Percentiles rank a stretch among this genome's conserved stretches.
Conservation (phyloP, 1,284 basidiomycete genomes). For the Pterulicium gracile region DNA sequence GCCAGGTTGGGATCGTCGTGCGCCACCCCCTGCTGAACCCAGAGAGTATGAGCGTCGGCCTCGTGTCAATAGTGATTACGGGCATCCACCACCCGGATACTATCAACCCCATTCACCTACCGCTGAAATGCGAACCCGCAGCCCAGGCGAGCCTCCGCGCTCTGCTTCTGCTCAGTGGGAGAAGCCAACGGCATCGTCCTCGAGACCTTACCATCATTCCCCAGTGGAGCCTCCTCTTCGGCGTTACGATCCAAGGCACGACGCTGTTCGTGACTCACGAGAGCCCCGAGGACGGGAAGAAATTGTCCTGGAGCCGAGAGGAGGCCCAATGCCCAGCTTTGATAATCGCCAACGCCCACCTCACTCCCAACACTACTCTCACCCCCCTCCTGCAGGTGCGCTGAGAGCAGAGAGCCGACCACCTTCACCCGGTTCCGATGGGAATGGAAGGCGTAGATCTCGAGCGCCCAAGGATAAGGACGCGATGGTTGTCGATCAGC, state of each 20-base stretch:
- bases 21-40: constrained; percentile 18
- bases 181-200: neutral
- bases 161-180: constrained; percentile 2
- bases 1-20: constrained; percentile 35
- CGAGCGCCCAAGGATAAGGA: constrained; percentile 28
- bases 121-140: constrained; percentile 26
- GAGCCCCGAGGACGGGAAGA: no score
- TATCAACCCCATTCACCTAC: neutral
- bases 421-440: constrained; percentile 11
- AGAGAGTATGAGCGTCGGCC: constrained; percentile 15
- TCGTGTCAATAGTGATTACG: neutral
- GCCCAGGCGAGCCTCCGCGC: constrained; percentile 16
- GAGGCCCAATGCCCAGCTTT: neutral
- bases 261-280: no score
- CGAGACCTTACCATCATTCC: constrained; percentile 7
- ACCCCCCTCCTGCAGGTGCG: neutral
- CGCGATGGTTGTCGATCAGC: constrained; percentile 20
- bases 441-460: constrained; percentile 17
- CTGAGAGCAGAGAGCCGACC: constrained; percentile 26
- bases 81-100: neutral
- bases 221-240: constrained; percentile 21
- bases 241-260: neutral
- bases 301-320: neutral
- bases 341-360: neutral
- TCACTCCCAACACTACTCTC: neutral